phyloP scores from a whole-genome alignment of 108 stramenopile genomes.

The Aureococcus anophagefferens region DNA sequence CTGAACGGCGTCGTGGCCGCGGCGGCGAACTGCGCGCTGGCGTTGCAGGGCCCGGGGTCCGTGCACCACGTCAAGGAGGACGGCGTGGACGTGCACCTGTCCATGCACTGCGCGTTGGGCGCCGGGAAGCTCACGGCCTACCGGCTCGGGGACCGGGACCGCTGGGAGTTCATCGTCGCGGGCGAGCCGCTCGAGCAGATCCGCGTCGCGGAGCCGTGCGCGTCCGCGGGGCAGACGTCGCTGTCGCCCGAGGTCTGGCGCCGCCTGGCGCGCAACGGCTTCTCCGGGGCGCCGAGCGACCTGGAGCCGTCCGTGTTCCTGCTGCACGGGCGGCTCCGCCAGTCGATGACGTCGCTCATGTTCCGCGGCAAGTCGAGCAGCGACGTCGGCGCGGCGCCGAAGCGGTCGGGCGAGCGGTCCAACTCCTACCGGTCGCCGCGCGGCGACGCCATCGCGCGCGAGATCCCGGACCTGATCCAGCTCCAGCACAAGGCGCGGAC shows the following conservation, averaged over 20 bases:
- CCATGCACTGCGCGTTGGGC: conserved; percentile 3
- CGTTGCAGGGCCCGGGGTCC: not conserved
- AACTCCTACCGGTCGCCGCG: not conserved
- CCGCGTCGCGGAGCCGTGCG: conserved; percentile 15
- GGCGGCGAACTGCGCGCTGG: conserved; percentile 3
- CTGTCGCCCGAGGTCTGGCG: conserved; percentile 1
- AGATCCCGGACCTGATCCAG: not conserved
- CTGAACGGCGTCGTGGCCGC: not conserved
- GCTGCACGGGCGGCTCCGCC: too few relatives aligned
- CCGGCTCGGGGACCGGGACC: conserved; percentile 12
- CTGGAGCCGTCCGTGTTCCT: not conserved
- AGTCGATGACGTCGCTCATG: too few relatives aligned
- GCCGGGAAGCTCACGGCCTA: not conserved
- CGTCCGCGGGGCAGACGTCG: conserved; percentile 16
- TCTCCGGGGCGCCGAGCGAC: not conserved
- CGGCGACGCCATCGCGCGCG: not conserved
- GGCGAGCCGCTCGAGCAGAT: conserved; percentile 22
- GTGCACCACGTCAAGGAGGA: not conserved
- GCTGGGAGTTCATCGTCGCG: conserved; percentile 24
- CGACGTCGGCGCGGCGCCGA: not conserved
- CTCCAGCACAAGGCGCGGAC: not conserved
- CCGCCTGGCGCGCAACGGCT: not conserved
- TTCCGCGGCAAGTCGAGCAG: too few relatives aligned
- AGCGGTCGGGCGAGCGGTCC: too few relatives aligned
- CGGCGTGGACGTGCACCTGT: not conserved